These are phyloP conservation scores for Tritrichomonas foetus DNA, from an alignment of 208 protist genomes.

Conservation along the genomic window DNA sequence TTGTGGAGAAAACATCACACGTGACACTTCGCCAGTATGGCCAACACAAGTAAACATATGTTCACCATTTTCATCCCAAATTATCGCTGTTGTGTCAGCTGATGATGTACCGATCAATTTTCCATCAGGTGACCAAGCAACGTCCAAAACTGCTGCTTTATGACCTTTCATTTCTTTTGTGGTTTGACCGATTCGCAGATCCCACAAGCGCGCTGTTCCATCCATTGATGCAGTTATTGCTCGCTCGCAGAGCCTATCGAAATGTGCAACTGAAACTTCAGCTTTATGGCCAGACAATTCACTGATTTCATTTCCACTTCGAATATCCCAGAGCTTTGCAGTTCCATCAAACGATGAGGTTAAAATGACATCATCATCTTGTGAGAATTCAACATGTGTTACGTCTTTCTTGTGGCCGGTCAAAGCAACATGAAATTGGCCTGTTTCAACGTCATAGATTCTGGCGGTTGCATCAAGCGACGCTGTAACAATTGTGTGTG, in stretches of 20 bases:
- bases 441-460: slow-evolving; percentile 54
- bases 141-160: background rate
- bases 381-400: background rate
- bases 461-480: slow-evolving; percentile 58
- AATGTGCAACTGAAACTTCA: background rate
- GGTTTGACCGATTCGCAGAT: background rate
- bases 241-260: background rate
- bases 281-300: background rate
- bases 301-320: background rate
- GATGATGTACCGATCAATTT: slow-evolving; percentile 51
- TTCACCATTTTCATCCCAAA: slow-evolving; percentile 53
- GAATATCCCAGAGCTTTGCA: background rate
- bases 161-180: background rate
- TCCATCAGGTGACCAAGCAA: background rate
- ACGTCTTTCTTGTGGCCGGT: background rate
- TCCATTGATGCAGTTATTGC: background rate
- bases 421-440: background rate
- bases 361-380: background rate
- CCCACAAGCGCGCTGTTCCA: background rate
- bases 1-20: slow-evolving; percentile 11
- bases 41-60: background rate
- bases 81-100: slow-evolving; percentile 55
- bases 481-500: slow-evolving; percentile 49
- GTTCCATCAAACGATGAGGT: background rate
- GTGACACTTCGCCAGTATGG: background rate